Evolutionary conservation across 163 green algal genomes (phyloP).

Genomic region (Volvox carteri): DNA sequence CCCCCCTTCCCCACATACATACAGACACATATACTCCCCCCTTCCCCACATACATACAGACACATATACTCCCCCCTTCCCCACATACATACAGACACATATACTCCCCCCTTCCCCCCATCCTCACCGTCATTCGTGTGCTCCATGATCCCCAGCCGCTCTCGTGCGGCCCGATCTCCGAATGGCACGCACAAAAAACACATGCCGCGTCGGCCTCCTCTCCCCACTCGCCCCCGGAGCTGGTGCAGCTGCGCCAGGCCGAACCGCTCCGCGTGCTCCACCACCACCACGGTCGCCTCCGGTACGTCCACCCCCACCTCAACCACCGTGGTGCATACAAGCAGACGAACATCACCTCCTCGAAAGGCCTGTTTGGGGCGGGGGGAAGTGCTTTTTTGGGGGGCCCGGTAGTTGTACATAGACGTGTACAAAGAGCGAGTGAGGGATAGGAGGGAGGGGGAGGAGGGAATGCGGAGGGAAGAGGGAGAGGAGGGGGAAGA

Average conservation of each 20-base stretch:
- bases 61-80: not conserved
- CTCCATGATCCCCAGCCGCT: constrained; percentile 49
- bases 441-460: not conserved
- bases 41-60: too few species aligned
- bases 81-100: not conserved
- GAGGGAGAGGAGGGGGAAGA: not conserved
- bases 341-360: constrained; percentile 76
- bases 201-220: constrained; percentile 62
- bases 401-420: not conserved
- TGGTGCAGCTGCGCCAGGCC: constrained; percentile 97
- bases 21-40: too few species aligned
- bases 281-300: constrained; percentile 91
- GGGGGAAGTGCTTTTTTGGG: not conserved
- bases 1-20: too few species aligned
- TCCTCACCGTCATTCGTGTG: constrained; percentile 14
- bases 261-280: constrained; percentile 92
- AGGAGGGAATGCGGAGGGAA: not conserved
- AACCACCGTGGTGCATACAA: constrained; percentile 93
- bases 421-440: not conserved
- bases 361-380: constrained; percentile 69
- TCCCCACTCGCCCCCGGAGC: constrained; percentile 92
- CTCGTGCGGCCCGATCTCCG: not conserved
- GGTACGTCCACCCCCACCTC: constrained; percentile 95
- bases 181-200: constrained; percentile 44
- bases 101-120: not conserved